Evolutionary conservation across 2,329 filamentous ascomycete genomes (phyloP), one percentile per base, ranked within the genome.

Genomic region (Colletotrichum tamarilloi): DNA sequence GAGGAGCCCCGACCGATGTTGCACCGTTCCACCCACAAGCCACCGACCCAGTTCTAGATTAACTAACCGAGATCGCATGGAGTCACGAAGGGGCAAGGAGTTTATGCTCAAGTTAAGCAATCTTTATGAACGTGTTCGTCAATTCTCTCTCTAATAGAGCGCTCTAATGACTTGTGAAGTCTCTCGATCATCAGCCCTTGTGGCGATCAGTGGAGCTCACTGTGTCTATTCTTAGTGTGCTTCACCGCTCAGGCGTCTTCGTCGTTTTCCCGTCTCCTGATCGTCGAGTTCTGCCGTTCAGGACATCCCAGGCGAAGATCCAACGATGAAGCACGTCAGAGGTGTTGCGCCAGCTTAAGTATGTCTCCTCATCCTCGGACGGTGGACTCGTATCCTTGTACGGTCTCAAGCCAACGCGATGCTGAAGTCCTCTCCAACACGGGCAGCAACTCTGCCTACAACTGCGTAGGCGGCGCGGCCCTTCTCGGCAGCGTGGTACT

Each of bases 381-480:
- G 42, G 22, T 16, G 8, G 2, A 55, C 8, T 14, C 62, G 53
- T 8, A 64, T 53, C n/a, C 11, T 55, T 19, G 46, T 30, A 30
- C 5, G 12, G 60, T 62, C 32, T 67, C 73, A 76, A 57, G 74
- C 78, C 77, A 84, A 69, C 75, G 80, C 83, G 69, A 86, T 82
- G 69, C 74, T 87, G 87, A 88, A 91, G 80, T 91, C 87, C 35
- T 84, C 85, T 11, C 87, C 88, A 74, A 91, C 87, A 67, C 82
- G 83, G 22, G 84, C 86, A 8, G 85, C 87, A 5, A 91, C 84
- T 56, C 87, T 85, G 57, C 86, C 87, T 9, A 91, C 80, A 2
- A 87, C 82, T 4, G 87, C 89, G 80, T 86, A 91, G 4, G 88
- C 85, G 8, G 87, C 87, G 57, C 82, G 82, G 4, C 82, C 84